Base-by-base conservation (phyloP, 441 rosid genomes). In the Pelargonium australe region DNA sequence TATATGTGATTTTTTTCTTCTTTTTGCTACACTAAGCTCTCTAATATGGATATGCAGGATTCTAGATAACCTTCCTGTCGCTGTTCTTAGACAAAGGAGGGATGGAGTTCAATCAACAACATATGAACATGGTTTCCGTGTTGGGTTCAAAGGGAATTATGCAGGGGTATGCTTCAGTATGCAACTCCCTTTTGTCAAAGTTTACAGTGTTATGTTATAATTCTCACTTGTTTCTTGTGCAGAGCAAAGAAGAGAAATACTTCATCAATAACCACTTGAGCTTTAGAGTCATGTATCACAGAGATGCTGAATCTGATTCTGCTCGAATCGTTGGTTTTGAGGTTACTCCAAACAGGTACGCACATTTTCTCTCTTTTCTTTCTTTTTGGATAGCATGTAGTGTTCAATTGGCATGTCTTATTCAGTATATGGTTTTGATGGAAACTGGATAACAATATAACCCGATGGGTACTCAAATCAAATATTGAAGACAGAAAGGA, bases 181-280 rank as follows among this genome's bases (percentile, higher is more conserved):
- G 76, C 45, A 71, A 68, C 49, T 75, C 57, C 19, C 73, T 3
- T 28, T 11, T 14, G 9, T 47, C 0, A 45, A 64, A 40, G 43
- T 55, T 67, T 58, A 16, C 67, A n/a, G 63, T 58, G 41, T 41
- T 13, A 41, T 73, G 61, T 74, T 72, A 62, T 71, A 5, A 49
- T 49, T 58, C 53, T 34, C 23, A 51, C 64, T 70, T 68, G 20
- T 63, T 65, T 84, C 65, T 51, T 82, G 72, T 62, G 64, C 87
- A 92, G 98, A 92, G 96, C 84, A 92, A 85, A 83, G 96, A 92
- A 82, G 98, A 87, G 85, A 90, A 88, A 76, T 90, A 92, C 73
- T 90, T 92, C 72, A 90, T 92, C 80, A 81, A 90, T 80, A 92
- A 92, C 72, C 98, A 92, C 83, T 82, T 92, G 83, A 90, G 97